Conservation (phyloP, 306 rosid genomes). For the Prunus campanulata region DNA sequence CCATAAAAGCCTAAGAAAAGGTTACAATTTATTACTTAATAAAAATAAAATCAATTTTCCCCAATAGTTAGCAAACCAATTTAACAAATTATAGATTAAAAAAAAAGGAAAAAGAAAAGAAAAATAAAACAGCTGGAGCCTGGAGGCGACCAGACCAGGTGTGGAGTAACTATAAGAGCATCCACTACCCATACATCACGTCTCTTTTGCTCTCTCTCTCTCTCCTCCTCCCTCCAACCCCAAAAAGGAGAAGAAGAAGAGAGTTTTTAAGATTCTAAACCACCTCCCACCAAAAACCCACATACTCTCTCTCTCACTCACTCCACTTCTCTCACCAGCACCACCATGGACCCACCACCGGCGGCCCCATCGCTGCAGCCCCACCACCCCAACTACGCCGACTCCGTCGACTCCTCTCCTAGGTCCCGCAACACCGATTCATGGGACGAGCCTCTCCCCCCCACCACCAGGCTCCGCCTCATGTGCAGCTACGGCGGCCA, state of each 20-base stretch:
- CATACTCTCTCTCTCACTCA: not conserved
- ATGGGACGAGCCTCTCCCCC: slow-evolving; percentile 74
- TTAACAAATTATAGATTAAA: not conserved
- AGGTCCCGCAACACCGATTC: slow-evolving; percentile 79
- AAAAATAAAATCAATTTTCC: not conserved
- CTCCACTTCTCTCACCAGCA: slow-evolving; percentile 17
- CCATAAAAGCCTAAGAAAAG: not conserved
- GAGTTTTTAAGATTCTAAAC: not conserved
- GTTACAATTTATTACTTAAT: not conserved
- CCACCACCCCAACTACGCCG: slow-evolving; percentile 54
- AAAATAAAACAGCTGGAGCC: slow-evolving; percentile 16
- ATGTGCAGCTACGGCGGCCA: slow-evolving; percentile 99
- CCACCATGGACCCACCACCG: slow-evolving; percentile 37
- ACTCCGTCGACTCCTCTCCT: slow-evolving; percentile 79
- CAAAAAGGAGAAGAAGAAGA: slow-evolving; percentile 1
- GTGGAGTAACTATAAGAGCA: slow-evolving; percentile 40
- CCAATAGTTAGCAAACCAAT: not conserved
- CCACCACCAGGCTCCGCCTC: slow-evolving; percentile 60
- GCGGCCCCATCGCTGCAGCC: slow-evolving; percentile 28
- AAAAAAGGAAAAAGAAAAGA: not conserved
- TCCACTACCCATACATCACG: not conserved
- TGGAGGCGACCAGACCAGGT: slow-evolving; percentile 14
- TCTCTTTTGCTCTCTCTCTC: slow-evolving; percentile 10
- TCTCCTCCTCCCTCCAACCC: slow-evolving; percentile 1
- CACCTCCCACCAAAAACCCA: not conserved